Conservation (phyloP, 139 green algal genomes). For the Coelastrella sp. region DNA sequence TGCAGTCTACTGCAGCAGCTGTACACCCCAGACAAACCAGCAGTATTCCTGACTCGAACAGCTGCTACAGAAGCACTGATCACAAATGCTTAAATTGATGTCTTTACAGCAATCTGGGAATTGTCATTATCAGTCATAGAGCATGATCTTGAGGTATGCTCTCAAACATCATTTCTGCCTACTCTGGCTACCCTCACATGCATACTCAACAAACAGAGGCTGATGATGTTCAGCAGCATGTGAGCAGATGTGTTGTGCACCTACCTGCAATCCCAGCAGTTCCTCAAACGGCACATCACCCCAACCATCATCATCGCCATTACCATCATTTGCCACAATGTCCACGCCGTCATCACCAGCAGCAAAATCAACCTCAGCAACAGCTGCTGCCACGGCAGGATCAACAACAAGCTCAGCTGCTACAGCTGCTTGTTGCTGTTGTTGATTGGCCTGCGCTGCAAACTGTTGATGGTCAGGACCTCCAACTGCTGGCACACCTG, state of each 20-base stretch:
- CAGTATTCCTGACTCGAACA: too few relatives aligned
- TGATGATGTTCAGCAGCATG: neutral
- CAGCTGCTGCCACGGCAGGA: neutral
- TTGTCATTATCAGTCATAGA: too few relatives aligned
- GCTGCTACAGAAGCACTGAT: too few relatives aligned
- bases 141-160: too few relatives aligned
- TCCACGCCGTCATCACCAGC: neutral
- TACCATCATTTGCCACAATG: neutral
- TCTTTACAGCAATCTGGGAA: too few relatives aligned
- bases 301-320: slow-evolving; percentile 32
- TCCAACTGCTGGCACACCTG: slow-evolving; percentile 6
- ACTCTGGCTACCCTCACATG: too few relatives aligned
- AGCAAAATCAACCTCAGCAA: neutral
- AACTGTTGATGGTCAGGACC: neutral
- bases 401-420: neutral
- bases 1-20: too few relatives aligned
- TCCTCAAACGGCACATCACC: slow-evolving; percentile 73
- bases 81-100: too few relatives aligned
- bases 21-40: too few relatives aligned
- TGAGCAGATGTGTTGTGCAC: too few relatives aligned
- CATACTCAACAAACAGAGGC: neutral
- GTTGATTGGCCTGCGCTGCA: neutral
- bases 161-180: too few relatives aligned
- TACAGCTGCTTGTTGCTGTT: neutral
- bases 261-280: slow-evolving; percentile 62